Evolutionary conservation across 495 filamentous ascomycete species (phyloP), one percentile per base, ranked within the genome.

Genomic region (Melanomma pulvis-pyrius): DNA sequence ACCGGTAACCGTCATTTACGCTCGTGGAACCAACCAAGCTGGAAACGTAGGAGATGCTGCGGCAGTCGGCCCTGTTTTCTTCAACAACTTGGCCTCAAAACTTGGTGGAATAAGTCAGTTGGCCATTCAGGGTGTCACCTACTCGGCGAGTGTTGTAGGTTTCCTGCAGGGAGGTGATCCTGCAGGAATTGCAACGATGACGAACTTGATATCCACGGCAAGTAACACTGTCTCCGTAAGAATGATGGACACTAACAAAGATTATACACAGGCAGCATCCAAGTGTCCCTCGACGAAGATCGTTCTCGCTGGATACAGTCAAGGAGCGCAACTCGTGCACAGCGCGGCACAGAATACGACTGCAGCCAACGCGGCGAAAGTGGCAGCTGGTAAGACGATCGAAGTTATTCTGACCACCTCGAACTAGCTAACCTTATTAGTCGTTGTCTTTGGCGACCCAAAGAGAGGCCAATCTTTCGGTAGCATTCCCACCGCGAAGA

Each of bases 41-140:
- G 56, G 56, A 19, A 59, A 59, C n/a, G 56, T 59, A 4, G 56
- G 56, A 1, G 34, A 24, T 24, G 21, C 56, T 13, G 56, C 1
- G 32, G 24, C 56, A 26, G 56, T 28, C 22, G 56, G 56, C 15
- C 56, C 56, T 1, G 17, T 30, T 11, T 59, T 59, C 36, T 59
- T 59, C 56, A 59, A 59, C 15, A 30, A 24, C 21, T 15, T 59
- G 8, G 56, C 56, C 19, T 25, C 22, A 15, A 11, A 30, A 3
- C 36, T 59, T 28, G 56, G 56, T 17, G 56, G 56, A 29, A 59
- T 39, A 15, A 24, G 22, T 9, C 36, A 30, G 41, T 36, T 59
- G 36, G 56, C 56, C 5, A 59, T 59, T 30, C 56, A 59, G 28
- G 56, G 56, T 13, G 56, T 59, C 5, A 59, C 36, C 15, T 59